Evolutionary conservation across 2,329 filamentous ascomycete species (phyloP).

Genomic region (Teratosphaeria gauchensis): DNA sequence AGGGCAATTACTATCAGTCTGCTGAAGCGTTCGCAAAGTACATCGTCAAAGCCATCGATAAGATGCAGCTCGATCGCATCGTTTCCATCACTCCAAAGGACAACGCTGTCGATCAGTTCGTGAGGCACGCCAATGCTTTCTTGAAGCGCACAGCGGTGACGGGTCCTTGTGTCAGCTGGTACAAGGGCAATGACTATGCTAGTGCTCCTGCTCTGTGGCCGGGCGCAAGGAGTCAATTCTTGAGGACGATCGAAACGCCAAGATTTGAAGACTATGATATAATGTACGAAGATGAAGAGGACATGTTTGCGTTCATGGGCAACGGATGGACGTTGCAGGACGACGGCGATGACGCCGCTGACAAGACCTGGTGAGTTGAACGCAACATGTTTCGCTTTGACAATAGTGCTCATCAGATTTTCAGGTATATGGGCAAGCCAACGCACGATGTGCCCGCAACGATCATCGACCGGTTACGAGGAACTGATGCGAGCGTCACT

Average conservation of each 20-base stretch:
- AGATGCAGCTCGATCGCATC: slow-evolving; percentile 13
- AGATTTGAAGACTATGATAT: slow-evolving; percentile 14
- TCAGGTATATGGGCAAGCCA: slow-evolving; percentile 8
- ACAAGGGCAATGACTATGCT: slow-evolving; percentile 12
- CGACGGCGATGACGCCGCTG: slow-evolving; percentile 5
- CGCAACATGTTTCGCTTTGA: not conserved
- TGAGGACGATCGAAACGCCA: slow-evolving; percentile 8
- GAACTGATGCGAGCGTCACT: slow-evolving; percentile 7
- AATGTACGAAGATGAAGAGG: slow-evolving; percentile 9
- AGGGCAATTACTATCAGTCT: slow-evolving; percentile 14
- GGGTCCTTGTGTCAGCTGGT: slow-evolving; percentile 13
- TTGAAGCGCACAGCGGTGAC: slow-evolving; percentile 12
- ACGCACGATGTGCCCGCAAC: not conserved
- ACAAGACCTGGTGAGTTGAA: slow-evolving; percentile 8
- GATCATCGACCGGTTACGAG: slow-evolving; percentile 9
- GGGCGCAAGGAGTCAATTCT: slow-evolving; percentile 11
- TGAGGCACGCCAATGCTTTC: slow-evolving; percentile 12
- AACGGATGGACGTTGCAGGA: slow-evolving; percentile 12
- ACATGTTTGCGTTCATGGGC: slow-evolving; percentile 12
- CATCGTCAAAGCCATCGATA: slow-evolving; percentile 14
- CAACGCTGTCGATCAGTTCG: slow-evolving; percentile 13
- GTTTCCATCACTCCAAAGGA: slow-evolving; percentile 10
- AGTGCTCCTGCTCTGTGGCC: slow-evolving; percentile 12
- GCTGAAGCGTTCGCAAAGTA: slow-evolving; percentile 10
- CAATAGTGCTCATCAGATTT: not conserved